Evolutionary conservation across 2,329 filamentous ascomycete genomes (phyloP).

Genomic region (Waltergamsia citrina): DNA sequence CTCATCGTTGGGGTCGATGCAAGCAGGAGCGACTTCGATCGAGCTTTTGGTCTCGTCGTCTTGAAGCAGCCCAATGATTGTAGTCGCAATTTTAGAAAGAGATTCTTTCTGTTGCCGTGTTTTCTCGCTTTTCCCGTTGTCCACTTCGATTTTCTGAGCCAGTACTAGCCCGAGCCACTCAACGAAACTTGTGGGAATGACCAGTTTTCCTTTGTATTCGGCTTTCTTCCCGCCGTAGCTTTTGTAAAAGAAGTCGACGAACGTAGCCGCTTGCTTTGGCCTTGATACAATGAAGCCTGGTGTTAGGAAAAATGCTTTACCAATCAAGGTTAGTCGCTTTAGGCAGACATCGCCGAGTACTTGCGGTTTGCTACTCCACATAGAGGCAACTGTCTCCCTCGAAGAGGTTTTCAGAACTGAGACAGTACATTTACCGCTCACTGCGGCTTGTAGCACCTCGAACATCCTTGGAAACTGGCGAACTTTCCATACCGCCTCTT

Average conservation of each 20-base stretch:
- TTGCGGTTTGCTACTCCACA: background rate
- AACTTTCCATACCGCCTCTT: slow-evolving; percentile 25
- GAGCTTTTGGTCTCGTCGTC: slow-evolving; percentile 12
- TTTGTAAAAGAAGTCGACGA: slow-evolving; percentile 25
- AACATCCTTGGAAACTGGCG: slow-evolving; percentile 27
- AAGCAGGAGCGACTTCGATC: slow-evolving; percentile 34
- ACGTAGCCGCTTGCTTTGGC: slow-evolving; percentile 19
- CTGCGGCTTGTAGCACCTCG: slow-evolving; percentile 17
- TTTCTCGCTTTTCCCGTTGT: background rate
- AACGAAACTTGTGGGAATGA: slow-evolving; percentile 1
- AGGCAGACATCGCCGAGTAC: slow-evolving; percentile 14
- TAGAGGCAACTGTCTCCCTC: background rate
- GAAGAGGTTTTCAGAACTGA: slow-evolving; percentile 32
- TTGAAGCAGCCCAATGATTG: too few relatives aligned
- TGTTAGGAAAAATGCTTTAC: slow-evolving; percentile 25
- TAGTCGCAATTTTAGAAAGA: too few relatives aligned
- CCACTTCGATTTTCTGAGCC: background rate
- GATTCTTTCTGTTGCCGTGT: background rate
- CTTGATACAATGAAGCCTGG: slow-evolving; percentile 31
- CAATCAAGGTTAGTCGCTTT: slow-evolving; percentile 17
- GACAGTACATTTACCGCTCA: slow-evolving; percentile 18
- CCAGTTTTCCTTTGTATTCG: slow-evolving; percentile 2
- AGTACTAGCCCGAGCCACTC: slow-evolving; percentile 1
- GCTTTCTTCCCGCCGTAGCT: slow-evolving; percentile 8
- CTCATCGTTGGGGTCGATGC: slow-evolving; percentile 49